Conservation (phyloP, 1,284 basidiomycete species). For the Athelia psychrophila region DNA sequence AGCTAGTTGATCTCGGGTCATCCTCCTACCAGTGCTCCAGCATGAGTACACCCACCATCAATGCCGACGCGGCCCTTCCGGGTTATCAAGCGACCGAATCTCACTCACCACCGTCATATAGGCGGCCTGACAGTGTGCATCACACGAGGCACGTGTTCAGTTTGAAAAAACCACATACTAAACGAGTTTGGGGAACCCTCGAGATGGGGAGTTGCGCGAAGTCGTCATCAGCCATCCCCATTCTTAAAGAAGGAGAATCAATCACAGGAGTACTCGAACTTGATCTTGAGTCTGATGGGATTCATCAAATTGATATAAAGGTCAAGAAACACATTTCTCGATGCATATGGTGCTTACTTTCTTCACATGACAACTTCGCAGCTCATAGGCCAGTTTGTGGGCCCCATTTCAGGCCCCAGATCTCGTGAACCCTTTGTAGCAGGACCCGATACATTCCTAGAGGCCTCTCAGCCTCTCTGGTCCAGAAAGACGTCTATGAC, state of each 20-base stretch:
- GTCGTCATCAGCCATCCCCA: slow-evolving; percentile 4
- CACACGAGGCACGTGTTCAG: slow-evolving; percentile 8
- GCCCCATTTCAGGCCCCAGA: too few species aligned
- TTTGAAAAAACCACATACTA: slow-evolving; percentile 1
- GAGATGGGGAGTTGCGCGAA: slow-evolving; percentile 3
- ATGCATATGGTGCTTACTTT: neutral
- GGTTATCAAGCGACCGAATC: too few species aligned
- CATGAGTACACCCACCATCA: too few species aligned
- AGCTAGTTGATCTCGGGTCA: too few species aligned
- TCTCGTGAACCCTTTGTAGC: neutral
- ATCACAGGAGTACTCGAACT: slow-evolving; percentile 10
- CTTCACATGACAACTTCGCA: too few species aligned
- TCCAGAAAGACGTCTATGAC: too few species aligned
- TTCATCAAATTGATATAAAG: neutral
- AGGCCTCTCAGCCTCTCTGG: neutral
- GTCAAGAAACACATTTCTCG: neutral
- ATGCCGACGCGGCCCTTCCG: too few species aligned
- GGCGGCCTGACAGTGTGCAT: too few species aligned
- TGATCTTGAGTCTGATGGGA: neutral
- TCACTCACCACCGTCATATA: too few species aligned
- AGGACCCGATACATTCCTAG: neutral
- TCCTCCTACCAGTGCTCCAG: too few species aligned
- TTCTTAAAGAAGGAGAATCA: slow-evolving; percentile 11
- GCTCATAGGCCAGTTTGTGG: neutral
- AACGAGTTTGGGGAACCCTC: slow-evolving; percentile 11